A percentile compares a stretch with the other conserved stretches of the same genome.
Conservation (phyloP, 2,329 filamentous ascomycete species). For the Fusarium torulosum region DNA sequence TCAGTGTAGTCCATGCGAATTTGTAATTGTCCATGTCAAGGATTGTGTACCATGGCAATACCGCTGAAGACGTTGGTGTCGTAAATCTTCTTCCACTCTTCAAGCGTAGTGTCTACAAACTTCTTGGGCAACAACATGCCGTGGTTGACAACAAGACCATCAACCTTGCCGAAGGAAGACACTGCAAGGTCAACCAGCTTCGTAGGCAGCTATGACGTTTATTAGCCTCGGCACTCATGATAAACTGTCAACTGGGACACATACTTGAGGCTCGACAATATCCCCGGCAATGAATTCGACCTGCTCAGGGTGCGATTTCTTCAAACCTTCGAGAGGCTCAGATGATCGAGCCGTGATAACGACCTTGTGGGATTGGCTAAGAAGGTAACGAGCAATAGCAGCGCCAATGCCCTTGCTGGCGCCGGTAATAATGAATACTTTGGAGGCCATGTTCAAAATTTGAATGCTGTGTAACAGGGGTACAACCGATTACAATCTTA, state of each 20-base stretch:
- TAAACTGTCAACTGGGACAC: neutral
- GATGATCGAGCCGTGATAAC: slow-evolving; percentile 69
- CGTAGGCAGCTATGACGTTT: slow-evolving; percentile 62
- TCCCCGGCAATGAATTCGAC: slow-evolving; percentile 70
- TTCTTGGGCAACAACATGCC: slow-evolving; percentile 82
- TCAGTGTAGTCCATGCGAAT: slow-evolving; percentile 10
- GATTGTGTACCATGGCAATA: slow-evolving; percentile 75
- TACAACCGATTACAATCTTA: slow-evolving; percentile 36
- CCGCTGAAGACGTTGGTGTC: slow-evolving; percentile 90
- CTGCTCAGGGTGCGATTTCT: slow-evolving; percentile 61
- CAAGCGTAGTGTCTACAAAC: slow-evolving; percentile 74
- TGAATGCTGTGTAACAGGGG: slow-evolving; percentile 5
- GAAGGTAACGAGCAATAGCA: slow-evolving; percentile 65
- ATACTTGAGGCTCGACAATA: slow-evolving; percentile 60
- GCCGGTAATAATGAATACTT: slow-evolving; percentile 77
- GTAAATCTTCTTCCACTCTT: slow-evolving; percentile 81
- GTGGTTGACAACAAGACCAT: slow-evolving; percentile 90
- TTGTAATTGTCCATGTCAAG: neutral
- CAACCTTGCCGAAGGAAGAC: slow-evolving; percentile 76
- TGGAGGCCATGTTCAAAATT: slow-evolving; percentile 60
- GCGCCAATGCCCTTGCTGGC: slow-evolving; percentile 74
- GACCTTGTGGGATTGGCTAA: slow-evolving; percentile 68
- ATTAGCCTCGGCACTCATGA: neutral
- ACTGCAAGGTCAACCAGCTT: slow-evolving; percentile 75
- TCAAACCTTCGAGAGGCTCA: slow-evolving; percentile 63